Evolutionary conservation across 192 early-diverging fungal genomes (phyloP), one percentile per base, ranked within the genome.

Genomic region (Lobosporangium transversale): DNA sequence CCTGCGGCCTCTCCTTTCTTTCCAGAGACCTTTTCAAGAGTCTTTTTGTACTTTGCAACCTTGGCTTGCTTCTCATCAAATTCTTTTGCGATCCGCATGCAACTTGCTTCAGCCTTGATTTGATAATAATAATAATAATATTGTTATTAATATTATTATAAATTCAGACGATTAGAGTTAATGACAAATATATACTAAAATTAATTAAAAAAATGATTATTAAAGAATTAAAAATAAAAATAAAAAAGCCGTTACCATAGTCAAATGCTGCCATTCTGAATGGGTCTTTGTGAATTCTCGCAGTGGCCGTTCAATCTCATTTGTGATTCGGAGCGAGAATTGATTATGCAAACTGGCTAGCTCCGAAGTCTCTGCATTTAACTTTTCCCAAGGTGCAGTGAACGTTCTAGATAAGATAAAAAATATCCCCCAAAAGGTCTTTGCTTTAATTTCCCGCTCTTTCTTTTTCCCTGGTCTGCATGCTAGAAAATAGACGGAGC

Each of bases 41-140:
- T 33, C 17, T 58, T 66, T 14, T 63, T 57, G 40, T 76, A 76
- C 48, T 76, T 76, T 48, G 64, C 36, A 50, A 76, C 73, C 24
- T 76, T 76, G 58, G 36, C 23, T 44, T 66, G 63, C 53, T 76
- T 76, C 53, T 76, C 73, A 15, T 76, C 73, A 67, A 58, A 76
- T 24, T 76, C 73, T 35, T 67, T 76, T 33, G 73, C 73, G 32
- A 76, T 66, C 24, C 59, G 57, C 42, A 62, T 66, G 53, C 73
- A 76, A 53, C 62, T 76, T 8, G 58, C 24, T 32, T 76, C 73
- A 21, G 73, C 73, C 73, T 76, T 58, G 14, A 31, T 40, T 40
- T 40, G n/a, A n/a, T n/a, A n/a, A n/a, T n/a, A n/a, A n/a, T n/a
- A n/a, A n/a, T n/a, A n/a, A n/a, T n/a, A n/a, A n/a, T n/a, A n/a